Conservation (phyloP, 2,329 filamentous ascomycete species). For the Aspergillus sp. region DNA sequence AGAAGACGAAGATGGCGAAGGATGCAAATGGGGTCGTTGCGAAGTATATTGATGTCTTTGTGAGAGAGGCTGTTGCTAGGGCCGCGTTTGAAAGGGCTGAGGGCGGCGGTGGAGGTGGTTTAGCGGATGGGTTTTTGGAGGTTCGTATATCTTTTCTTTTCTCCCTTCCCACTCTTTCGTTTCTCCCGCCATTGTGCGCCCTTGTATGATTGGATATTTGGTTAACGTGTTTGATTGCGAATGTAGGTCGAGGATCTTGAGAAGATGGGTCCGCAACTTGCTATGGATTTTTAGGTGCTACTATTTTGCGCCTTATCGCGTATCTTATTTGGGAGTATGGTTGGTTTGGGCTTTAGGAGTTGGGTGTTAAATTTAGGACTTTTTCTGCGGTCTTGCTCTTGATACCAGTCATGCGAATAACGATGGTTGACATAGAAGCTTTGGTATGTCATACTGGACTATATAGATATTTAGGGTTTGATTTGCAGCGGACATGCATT, state of each 20-base stretch:
- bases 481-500: not conserved
- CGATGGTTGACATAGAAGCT: not conserved
- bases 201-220: not conserved
- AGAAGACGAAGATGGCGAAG: slow-evolving; percentile 70
- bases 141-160: slow-evolving; percentile 50
- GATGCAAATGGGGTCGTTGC: slow-evolving; percentile 75
- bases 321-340: not conserved
- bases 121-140: slow-evolving; percentile 66
- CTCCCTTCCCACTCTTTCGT: slow-evolving; percentile 12
- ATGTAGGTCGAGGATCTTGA: slow-evolving; percentile 84
- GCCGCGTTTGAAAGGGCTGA: slow-evolving; percentile 67
- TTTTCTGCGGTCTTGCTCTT: slow-evolving; percentile 4
- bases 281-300: slow-evolving; percentile 71
- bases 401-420: slow-evolving; percentile 2
- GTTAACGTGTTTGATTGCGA: slow-evolving; percentile 13
- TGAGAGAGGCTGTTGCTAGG: slow-evolving; percentile 81
- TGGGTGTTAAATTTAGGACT: slow-evolving; percentile 3
- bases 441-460: not conserved
- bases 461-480: not conserved
- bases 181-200: not conserved
- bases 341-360: not conserved
- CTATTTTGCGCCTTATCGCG: not conserved
- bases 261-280: slow-evolving; percentile 78
- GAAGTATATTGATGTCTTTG: slow-evolving; percentile 88
- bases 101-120: slow-evolving; percentile 37